Conservation (phyloP, 192 early-diverging fungal species). For the Backusella mclennaniae region DNA sequence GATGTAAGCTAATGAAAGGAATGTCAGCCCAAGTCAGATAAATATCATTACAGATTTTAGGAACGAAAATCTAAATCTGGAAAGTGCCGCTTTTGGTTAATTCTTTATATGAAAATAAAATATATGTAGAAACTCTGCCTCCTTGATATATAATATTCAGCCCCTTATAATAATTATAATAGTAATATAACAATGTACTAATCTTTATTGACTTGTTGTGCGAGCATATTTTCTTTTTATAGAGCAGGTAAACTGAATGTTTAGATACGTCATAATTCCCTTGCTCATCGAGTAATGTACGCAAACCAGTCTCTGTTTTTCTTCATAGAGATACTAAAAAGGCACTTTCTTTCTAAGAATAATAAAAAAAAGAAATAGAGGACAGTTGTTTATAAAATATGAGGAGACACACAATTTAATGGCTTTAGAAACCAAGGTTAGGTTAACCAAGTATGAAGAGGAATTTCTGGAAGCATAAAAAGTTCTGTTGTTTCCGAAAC, state of each 20-base stretch:
- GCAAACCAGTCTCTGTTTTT: neutral
- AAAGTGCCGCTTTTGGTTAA: neutral
- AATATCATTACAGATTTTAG: neutral
- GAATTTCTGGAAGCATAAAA: neutral
- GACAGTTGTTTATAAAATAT: slow-evolving; percentile 6
- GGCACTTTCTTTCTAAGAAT: neutral
- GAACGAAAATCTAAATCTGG: neutral
- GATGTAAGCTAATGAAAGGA: neutral
- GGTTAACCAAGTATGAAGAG: neutral
- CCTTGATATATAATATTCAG: neutral
- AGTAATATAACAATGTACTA: neutral
- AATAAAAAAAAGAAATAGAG: neutral
- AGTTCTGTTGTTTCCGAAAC: no score
- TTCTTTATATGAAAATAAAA: neutral
- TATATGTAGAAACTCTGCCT: neutral
- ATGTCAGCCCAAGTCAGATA: neutral
- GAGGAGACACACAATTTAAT: neutral
- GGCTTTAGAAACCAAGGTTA: neutral
- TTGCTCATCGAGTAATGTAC: neutral
- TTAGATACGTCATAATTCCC: neutral
- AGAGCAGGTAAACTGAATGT: neutral
- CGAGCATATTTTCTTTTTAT: neutral
- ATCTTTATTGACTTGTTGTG: neutral
- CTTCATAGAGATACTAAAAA: neutral
- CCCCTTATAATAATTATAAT: neutral